Conservation (phyloP, 2,329 filamentous ascomycete genomes). For the Fusarium citri region DNA sequence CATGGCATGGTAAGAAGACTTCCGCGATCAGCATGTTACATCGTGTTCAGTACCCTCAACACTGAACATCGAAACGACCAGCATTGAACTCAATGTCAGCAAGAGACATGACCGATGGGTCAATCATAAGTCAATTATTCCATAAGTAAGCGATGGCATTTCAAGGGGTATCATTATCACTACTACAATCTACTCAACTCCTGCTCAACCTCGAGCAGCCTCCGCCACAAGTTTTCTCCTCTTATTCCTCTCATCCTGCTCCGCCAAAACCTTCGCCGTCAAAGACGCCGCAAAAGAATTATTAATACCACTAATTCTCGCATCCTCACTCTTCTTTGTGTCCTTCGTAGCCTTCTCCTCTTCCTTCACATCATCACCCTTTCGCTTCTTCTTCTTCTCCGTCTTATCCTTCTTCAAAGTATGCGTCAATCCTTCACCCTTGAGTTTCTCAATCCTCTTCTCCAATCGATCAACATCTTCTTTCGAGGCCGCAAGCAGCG, state of each 20-base stretch:
- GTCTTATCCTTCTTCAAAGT: constrained; percentile 84
- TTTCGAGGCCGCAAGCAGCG: constrained; percentile 79
- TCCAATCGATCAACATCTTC: constrained; percentile 76
- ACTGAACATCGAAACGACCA: not conserved
- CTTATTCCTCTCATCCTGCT: constrained; percentile 87
- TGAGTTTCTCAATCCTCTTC: constrained; percentile 75
- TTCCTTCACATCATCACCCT: constrained; percentile 52
- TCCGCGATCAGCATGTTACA: no score
- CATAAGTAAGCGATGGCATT: not conserved
- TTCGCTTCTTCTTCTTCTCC: constrained; percentile 78
- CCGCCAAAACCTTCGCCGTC: constrained; percentile 86
- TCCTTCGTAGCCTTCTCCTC: constrained; percentile 63
- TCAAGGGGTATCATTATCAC: constrained; percentile 40
- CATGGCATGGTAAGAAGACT: no score
- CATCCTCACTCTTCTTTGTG: constrained; percentile 29
- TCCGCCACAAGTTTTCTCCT: constrained; percentile 71
- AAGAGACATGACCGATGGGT: fast-evolving
- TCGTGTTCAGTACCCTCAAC: no score
- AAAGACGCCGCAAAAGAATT: constrained; percentile 87
- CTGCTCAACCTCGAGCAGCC: constrained; percentile 31
- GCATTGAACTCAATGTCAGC: not conserved
- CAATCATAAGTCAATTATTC: not conserved
- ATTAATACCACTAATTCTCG: constrained; percentile 76
- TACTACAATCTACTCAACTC: not conserved
- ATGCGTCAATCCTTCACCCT: constrained; percentile 80